Percentiles rank a stretch among this genome's conserved stretches.
Conservation (phyloP, 495 filamentous ascomycete species). For the Lophiotrema nucula region DNA sequence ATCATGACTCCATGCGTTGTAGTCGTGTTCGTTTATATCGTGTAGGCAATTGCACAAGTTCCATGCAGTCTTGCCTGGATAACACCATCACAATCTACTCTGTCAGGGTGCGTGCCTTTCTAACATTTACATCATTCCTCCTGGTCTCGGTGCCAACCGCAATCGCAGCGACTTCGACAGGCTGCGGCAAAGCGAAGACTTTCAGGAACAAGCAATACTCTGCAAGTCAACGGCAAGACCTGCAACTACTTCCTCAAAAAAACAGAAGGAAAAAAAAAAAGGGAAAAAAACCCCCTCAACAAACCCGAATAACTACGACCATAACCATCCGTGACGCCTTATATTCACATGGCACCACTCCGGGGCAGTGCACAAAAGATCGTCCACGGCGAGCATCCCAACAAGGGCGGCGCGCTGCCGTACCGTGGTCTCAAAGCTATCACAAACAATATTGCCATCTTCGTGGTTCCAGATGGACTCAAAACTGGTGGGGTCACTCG, state of each 20-base stretch:
- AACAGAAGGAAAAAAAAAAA: no score
- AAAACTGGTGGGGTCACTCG: background rate
- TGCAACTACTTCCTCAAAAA: slow-evolving; percentile 12
- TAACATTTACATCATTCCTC: slow-evolving; percentile 7
- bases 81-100: no score
- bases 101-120: slow-evolving; percentile 11
- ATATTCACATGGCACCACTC: slow-evolving; percentile 10
- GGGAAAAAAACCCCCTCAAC: no score
- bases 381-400: slow-evolving; percentile 11
- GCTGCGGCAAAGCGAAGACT: slow-evolving; percentile 15
- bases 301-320: slow-evolving; percentile 10
- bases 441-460: slow-evolving; percentile 10
- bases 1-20: no score
- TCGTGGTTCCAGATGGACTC: slow-evolving; percentile 8
- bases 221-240: slow-evolving; percentile 15
- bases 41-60: no score
- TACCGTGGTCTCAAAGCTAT: slow-evolving; percentile 11
- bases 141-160: slow-evolving; percentile 16
- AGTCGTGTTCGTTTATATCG: no score
- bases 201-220: slow-evolving; percentile 20
- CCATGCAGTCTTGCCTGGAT: no score
- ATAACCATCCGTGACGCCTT: slow-evolving; percentile 2
- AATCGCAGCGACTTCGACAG: background rate
- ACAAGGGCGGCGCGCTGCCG: slow-evolving; percentile 6
- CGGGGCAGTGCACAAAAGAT: slow-evolving; percentile 7